Conservation (phyloP, 1,139 yeast genomes). For the Debaryomycetaceae sp. region DNA sequence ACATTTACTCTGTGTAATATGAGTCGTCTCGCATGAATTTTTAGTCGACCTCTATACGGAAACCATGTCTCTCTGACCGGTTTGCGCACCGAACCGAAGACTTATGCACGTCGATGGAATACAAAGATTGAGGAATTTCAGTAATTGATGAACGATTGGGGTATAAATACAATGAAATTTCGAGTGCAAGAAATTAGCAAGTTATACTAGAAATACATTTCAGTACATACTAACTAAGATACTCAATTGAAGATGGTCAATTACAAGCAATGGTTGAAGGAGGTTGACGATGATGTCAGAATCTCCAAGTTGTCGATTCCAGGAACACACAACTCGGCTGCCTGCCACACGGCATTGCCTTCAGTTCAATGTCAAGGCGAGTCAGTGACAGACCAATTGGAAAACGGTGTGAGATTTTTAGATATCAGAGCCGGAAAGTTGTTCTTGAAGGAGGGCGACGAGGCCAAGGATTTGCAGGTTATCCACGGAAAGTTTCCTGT, state of each 20-base stretch:
- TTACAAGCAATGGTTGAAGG: conserved; percentile 52
- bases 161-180: neutral
- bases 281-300: conserved; percentile 48
- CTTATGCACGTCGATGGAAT: neutral
- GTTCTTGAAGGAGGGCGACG: conserved; percentile 46
- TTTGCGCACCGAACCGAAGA: neutral
- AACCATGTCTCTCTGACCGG: neutral
- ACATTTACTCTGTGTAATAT: no score
- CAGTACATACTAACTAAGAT: no score
- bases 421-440: conserved; percentile 66
- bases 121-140: neutral
- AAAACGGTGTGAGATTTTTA: conserved; percentile 69
- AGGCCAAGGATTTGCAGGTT: conserved; percentile 58
- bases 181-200: neutral
- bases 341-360: conserved; percentile 70
- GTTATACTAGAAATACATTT: no score
- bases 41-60: neutral
- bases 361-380: conserved; percentile 77
- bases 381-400: conserved; percentile 57
- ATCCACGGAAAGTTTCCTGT: conserved; percentile 80
- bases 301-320: conserved; percentile 62
- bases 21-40: no score
- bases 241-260: conserved; percentile 30
- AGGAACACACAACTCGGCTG: conserved; percentile 81
- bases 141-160: neutral